phyloP scores from a whole-genome alignment of 2,329 filamentous ascomycete species.

The Penicillium palitans region DNA sequence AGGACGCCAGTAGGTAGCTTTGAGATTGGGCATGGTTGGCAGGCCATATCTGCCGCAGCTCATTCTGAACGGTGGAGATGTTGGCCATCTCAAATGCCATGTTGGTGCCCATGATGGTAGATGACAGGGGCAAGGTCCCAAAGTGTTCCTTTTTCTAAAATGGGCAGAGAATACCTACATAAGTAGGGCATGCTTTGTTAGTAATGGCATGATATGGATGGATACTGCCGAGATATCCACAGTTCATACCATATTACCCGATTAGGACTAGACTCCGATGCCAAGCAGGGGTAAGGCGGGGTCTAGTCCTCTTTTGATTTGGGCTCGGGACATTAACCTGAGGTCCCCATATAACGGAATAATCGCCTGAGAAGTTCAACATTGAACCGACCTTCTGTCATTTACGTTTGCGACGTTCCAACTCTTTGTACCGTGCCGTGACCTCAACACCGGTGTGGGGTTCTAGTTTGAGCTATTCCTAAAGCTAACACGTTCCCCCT shows the following conservation, averaged over 20 bases:
- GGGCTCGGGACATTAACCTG: background rate
- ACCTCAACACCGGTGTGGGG: slow-evolving; percentile 1
- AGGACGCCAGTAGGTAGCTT: background rate
- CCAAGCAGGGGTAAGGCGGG: slow-evolving; percentile 13
- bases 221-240: background rate
- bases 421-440: background rate
- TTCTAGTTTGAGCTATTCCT: background rate
- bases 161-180: background rate
- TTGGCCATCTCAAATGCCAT: slow-evolving; percentile 17
- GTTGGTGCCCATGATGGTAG: background rate
- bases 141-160: background rate
- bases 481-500: background rate
- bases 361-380: background rate
- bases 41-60: slow-evolving; percentile 10
- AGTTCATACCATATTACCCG: slow-evolving; percentile 4
- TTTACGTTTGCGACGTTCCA: background rate
- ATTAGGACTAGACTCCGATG: slow-evolving; percentile 29
- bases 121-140: background rate
- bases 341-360: slow-evolving; percentile 1
- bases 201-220: slow-evolving; percentile 1
- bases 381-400: background rate
- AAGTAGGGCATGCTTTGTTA: background rate
- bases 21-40: background rate
- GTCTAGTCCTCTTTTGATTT: slow-evolving; percentile 27
- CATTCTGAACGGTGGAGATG: slow-evolving; percentile 11